phyloP scores from a whole-genome alignment of 108 stramenopile species.

The Bacterosira constricta region DNA sequence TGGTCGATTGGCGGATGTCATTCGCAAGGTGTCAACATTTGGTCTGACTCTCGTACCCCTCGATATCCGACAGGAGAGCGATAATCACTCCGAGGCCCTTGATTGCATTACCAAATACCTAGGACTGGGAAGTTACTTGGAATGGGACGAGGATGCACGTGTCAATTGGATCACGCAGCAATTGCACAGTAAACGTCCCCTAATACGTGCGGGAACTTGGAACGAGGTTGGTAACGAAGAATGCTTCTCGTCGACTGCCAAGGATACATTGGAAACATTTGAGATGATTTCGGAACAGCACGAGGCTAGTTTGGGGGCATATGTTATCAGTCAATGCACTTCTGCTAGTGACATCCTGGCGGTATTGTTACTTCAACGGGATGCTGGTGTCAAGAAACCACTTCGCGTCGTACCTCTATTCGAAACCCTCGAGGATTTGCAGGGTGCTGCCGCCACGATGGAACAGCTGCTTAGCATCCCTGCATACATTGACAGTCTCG shows the following conservation, averaged over 20 bases:
- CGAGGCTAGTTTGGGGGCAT: slow-evolving; percentile 90
- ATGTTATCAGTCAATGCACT: slow-evolving; percentile 96
- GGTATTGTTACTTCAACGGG: slow-evolving; percentile 90
- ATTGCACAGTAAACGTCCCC: slow-evolving; percentile 83
- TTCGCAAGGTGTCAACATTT: slow-evolving; percentile 90
- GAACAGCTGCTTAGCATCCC: slow-evolving; percentile 83
- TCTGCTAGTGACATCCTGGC: slow-evolving; percentile 93
- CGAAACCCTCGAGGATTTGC: slow-evolving; percentile 95
- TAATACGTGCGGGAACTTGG: slow-evolving; percentile 82
- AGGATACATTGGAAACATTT: slow-evolving; percentile 82
- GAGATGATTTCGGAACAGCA: slow-evolving; percentile 86
- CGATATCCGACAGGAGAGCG: slow-evolving; percentile 95
- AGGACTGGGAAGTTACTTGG: slow-evolving; percentile 88
- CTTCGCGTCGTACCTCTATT: slow-evolving; percentile 97
- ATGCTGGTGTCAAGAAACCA: slow-evolving; percentile 92
- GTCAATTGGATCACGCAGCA: slow-evolving; percentile 92
- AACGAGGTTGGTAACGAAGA: slow-evolving; percentile 52
- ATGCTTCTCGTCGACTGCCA: slow-evolving; percentile 66
- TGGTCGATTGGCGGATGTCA: slow-evolving; percentile 85
- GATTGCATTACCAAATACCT: slow-evolving; percentile 91
- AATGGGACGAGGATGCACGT: slow-evolving; percentile 92
- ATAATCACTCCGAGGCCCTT: slow-evolving; percentile 89
- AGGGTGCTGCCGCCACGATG: slow-evolving; percentile 90
- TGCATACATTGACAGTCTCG: slow-evolving; percentile 85
- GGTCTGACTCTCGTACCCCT: slow-evolving; percentile 92